A percentile compares a stretch with the other conserved stretches of the same genome.
phyloP scores from a whole-genome alignment of 2,329 filamentous ascomycete species.

The Claviceps africana region DNA sequence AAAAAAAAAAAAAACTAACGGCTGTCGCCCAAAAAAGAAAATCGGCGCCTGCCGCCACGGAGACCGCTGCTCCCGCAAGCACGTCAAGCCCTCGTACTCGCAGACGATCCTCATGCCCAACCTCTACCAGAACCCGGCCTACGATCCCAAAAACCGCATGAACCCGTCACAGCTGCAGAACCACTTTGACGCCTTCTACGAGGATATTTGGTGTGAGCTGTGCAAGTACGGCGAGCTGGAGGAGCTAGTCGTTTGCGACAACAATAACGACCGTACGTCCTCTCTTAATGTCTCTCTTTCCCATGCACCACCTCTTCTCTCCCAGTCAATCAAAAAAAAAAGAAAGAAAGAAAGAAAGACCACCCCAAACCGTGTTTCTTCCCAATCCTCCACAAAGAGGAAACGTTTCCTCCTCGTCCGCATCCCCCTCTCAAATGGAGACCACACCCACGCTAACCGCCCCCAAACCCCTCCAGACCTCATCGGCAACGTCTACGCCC shows the following conservation, averaged over 20 bases:
- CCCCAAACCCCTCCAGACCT: slow-evolving; percentile 43
- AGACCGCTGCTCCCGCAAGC: slow-evolving; percentile 94
- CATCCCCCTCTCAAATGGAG: no score
- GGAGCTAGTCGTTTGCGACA: slow-evolving; percentile 96
- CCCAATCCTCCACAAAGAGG: background rate
- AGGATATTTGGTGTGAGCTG: slow-evolving; percentile 99
- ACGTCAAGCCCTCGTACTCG: slow-evolving; percentile 96
- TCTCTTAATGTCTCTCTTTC: background rate
- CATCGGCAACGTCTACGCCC: slow-evolving; percentile 97
- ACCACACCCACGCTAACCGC: slow-evolving; percentile 15
- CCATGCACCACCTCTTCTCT: background rate
- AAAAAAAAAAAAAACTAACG: background rate
- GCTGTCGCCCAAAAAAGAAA: slow-evolving; percentile 37
- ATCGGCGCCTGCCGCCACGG: slow-evolving; percentile 97
- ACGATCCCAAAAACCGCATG: slow-evolving; percentile 95
- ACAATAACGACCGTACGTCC: slow-evolving; percentile 87
- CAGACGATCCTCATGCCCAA: slow-evolving; percentile 97
- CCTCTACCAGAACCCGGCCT: slow-evolving; percentile 97
- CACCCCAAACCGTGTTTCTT: no score
- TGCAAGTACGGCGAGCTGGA: slow-evolving; percentile 97
- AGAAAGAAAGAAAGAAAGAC: no score
- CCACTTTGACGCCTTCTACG: slow-evolving; percentile 99
- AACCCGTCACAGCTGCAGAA: slow-evolving; percentile 92
- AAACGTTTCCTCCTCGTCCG: background rate
- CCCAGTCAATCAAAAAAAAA: no score